A percentile compares a stretch with the other conserved stretches of the same genome.
phyloP scores from a whole-genome alignment of 257 asterid species.

The Solanum clarkiae region DNA sequence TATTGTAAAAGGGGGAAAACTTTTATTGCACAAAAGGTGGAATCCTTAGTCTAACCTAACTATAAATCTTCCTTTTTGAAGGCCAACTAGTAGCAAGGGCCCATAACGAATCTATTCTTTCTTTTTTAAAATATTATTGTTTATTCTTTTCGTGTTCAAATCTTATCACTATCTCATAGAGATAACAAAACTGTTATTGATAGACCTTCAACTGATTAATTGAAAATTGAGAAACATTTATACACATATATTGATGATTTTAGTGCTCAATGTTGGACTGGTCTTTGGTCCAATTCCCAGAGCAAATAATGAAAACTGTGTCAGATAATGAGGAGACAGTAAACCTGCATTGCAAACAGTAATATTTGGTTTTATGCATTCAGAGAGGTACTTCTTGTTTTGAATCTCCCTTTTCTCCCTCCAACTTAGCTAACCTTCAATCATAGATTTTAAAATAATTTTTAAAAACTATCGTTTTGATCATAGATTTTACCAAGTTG shows the following conservation, averaged over 20 bases:
- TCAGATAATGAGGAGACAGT: slow-evolving; percentile 18
- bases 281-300: slow-evolving; percentile 71
- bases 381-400: not conserved
- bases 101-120: not conserved
- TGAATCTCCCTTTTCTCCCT: not conserved
- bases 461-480: not conserved
- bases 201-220: not conserved
- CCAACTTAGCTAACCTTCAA: not conserved
- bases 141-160: not conserved
- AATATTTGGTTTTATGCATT: not conserved
- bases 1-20: not conserved
- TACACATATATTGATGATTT: not conserved
- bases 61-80: not conserved
- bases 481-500: no score
- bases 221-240: not conserved
- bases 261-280: slow-evolving; percentile 38
- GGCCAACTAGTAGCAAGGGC: not conserved
- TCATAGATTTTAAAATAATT: not conserved
- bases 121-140: not conserved
- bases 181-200: no score
- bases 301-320: slow-evolving; percentile 36
- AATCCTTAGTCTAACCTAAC: not conserved
- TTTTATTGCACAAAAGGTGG: not conserved
- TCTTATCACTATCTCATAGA: no score
- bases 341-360: not conserved